Base-by-base conservation (phyloP, 75 land plant genomes). In the Cunninghamia lanceolata region DNA sequence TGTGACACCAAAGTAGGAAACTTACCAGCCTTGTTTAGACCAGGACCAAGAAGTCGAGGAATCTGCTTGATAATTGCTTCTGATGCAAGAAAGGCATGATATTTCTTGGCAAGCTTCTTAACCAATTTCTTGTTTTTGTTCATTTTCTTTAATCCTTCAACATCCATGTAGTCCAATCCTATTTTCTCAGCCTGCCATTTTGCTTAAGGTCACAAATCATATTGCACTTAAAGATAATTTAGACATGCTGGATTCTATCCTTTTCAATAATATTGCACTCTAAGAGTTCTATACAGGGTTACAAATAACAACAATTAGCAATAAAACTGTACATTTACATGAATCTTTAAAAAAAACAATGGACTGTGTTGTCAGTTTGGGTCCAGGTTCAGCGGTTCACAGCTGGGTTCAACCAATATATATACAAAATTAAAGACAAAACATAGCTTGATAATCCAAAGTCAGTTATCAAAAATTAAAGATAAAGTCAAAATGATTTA, bases 11-110 rank as follows among this genome's bases (percentile, higher is more conserved):
- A 89, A 16, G 96, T 89, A 19, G 95, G 96, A 70, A 95, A 95
- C 84, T 95, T 95, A 15, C 96, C 96, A 66, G 95, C 95, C 84
- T 94, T 94, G 92, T 94, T 93, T 40, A 94, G 90, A 86, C 95
- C 95, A 80, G 95, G 95, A 3, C 95, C 95, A 35, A 94, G 68
- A 43, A 94, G 92, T 50, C 95, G 84, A 68, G 95, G 95, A 76
- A 94, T 93, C 86, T 91, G 95, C 88, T 93, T 94, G 21, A 94
- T 94, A 43, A 92, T 89, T 52, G 94, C 91, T 85, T 93, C 94
- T 42, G 93, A 92, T 5, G 94, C 94, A 43, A 93, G 82, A 79
- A 93, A 93, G 28, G 94, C 94, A 88, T 93, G 94, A 66, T 92
- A 93, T 81, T 92, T 93, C 88, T 93, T 93, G 30, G 94, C 93